These are phyloP conservation scores for Fraxinus latifolia DNA, from an alignment of 305 asterid genomes.

Conservation along the genomic window DNA sequence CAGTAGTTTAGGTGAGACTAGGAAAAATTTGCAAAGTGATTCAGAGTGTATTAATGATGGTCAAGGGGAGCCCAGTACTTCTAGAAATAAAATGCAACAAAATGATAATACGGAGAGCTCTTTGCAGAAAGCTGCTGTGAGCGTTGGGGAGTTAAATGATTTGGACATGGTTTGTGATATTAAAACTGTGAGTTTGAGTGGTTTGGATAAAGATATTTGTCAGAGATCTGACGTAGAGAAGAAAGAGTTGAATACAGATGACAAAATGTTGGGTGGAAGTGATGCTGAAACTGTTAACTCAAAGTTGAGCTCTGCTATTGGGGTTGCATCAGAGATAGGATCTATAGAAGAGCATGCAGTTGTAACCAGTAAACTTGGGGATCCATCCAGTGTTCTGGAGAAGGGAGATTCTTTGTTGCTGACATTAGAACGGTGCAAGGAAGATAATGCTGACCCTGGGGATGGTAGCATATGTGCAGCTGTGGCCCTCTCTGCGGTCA, in stretches of 20 bases:
- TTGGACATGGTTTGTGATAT: conserved; percentile 35
- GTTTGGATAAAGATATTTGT: conserved; percentile 24
- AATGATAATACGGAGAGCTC: conserved; percentile 33
- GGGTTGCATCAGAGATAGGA: conserved; percentile 35
- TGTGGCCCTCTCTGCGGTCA: conserved; percentile 24
- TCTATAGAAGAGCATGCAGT: conserved; percentile 38
- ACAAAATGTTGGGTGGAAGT: conserved; percentile 27
- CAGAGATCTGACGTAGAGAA: conserved; percentile 31
- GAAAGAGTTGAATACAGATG: conserved; percentile 27
- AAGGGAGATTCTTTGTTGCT: conserved; percentile 33
- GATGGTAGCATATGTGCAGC: conserved; percentile 29
- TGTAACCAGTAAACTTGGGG: conserved; percentile 30
- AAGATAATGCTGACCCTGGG: conserved; percentile 37
- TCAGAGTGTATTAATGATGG: conserved; percentile 30
- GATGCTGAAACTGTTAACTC: conserved; percentile 32
- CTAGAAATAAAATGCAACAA: conserved; percentile 33
- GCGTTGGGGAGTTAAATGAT: conserved; percentile 33
- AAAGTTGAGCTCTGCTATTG: conserved; percentile 28
- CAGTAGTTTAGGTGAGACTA: conserved; percentile 28
- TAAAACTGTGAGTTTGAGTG: conserved; percentile 32
- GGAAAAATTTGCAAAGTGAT: conserved; percentile 30
- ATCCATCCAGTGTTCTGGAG: conserved; percentile 26
- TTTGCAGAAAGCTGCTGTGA: conserved; percentile 32
- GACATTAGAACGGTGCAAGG: conserved; percentile 33
- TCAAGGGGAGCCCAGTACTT: conserved; percentile 33